phyloP scores from a whole-genome alignment of 495 filamentous ascomycete species.

The Acidiella bohemica region DNA sequence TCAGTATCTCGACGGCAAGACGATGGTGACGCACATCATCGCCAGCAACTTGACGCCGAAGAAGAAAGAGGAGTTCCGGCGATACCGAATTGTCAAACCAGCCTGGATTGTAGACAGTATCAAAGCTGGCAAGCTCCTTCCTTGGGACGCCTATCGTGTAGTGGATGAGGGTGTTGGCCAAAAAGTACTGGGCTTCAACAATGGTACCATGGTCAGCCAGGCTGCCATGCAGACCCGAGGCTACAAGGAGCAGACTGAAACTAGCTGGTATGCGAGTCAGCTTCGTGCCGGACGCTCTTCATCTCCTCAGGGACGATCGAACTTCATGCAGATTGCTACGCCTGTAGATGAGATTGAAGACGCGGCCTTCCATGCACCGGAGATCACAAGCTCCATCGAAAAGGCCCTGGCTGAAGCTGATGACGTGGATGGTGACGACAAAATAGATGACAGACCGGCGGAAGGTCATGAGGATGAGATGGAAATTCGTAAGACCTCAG shows the following conservation, averaged over 20 bases:
- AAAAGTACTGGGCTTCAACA: constrained; percentile 62
- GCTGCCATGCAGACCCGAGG: constrained; percentile 38
- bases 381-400: constrained; percentile 21
- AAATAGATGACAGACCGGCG: background rate
- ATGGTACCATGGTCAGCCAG: constrained; percentile 55
- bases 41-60: constrained; percentile 80
- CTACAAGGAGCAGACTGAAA: constrained; percentile 63
- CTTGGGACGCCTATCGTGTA: constrained; percentile 73
- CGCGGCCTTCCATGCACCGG: constrained; percentile 13
- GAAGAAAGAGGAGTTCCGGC: constrained; percentile 71
- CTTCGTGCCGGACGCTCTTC: constrained; percentile 30
- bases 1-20: constrained; percentile 91
- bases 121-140: constrained; percentile 59
- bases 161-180: constrained; percentile 67
- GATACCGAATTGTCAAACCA: constrained; percentile 89
- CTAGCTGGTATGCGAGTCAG: constrained; percentile 68
- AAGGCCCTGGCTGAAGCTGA: constrained; percentile 9
- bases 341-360: constrained; percentile 19
- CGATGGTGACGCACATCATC: constrained; percentile 85
- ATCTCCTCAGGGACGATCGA: constrained; percentile 1
- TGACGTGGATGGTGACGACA: background rate
- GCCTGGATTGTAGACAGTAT: constrained; percentile 90
- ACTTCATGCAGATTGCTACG: constrained; percentile 14
- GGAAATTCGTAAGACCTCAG: constrained; percentile 1
- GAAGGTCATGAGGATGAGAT: background rate